Percentiles rank a stretch among this genome's conserved stretches.
These are phyloP conservation scores for Filobasidium uniguttulatum DNA, from an alignment of 1,284 basidiomycete genomes.

Conservation along the genomic window DNA sequence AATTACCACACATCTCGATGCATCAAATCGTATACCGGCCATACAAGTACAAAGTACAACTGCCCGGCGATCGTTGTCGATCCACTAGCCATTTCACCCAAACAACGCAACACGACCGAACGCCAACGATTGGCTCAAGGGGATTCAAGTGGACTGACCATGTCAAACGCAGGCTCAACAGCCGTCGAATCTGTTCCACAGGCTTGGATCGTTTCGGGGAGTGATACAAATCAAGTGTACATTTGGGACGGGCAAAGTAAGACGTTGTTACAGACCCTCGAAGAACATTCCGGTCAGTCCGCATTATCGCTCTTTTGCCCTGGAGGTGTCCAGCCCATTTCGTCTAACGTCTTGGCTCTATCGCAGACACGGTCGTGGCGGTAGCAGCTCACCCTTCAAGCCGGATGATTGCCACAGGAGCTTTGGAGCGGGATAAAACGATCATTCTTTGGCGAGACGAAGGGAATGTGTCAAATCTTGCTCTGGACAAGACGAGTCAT, in stretches of 20 bases:
- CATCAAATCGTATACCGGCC: constrained; percentile 59
- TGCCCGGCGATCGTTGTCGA: constrained; percentile 25
- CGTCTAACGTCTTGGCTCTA: neutral
- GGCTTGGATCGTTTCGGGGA: constrained; percentile 63
- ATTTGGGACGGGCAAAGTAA: constrained; percentile 85
- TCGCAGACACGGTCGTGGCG: constrained; percentile 24
- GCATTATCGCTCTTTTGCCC: neutral
- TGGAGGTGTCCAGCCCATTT: neutral
- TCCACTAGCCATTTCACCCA: too few relatives aligned
- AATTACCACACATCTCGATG: constrained; percentile 82
- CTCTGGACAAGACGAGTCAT: too few relatives aligned
- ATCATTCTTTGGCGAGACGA: constrained; percentile 61
- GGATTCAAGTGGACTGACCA: too few relatives aligned
- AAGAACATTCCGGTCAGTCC: constrained; percentile 62
- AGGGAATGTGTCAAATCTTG: too few relatives aligned
- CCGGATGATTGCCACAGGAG: constrained; percentile 62
- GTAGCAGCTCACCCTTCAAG: constrained; percentile 50
- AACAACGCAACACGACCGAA: constrained; percentile 5
- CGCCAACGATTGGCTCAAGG: constrained; percentile 4
- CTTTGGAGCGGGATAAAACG: constrained; percentile 67
- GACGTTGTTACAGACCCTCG: constrained; percentile 55
- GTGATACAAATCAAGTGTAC: constrained; percentile 75
- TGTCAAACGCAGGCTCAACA: too few relatives aligned
- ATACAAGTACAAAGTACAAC: constrained; percentile 23
- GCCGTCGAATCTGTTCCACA: neutral